phyloP scores from a whole-genome alignment of 2,329 filamentous ascomycete genomes.

The Daldinia eschscholtzii region DNA sequence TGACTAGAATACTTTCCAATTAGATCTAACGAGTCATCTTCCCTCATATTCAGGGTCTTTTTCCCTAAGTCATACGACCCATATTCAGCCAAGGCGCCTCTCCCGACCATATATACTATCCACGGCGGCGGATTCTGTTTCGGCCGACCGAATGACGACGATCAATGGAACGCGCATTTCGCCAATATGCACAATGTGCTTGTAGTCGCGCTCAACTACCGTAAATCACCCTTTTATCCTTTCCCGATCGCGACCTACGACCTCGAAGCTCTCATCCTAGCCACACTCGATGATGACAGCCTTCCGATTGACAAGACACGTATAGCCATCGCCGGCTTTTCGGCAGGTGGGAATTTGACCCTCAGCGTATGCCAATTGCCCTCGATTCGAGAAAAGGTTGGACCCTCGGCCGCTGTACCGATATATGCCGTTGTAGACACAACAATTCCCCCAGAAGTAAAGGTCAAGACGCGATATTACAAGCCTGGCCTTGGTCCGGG shows the following conservation, averaged over 20 bases:
- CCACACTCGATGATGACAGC: conserved; percentile 55
- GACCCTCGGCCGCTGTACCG: conserved; percentile 50
- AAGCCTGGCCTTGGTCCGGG: conserved; percentile 51
- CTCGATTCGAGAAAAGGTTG: conserved; percentile 53
- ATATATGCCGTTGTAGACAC: conserved; percentile 60
- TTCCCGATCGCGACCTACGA: conserved; percentile 59
- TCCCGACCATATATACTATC: conserved; percentile 58
- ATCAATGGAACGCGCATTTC: conserved; percentile 56
- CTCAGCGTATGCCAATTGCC: conserved; percentile 56
- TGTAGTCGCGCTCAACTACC: conserved; percentile 61
- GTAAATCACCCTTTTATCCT: conserved; percentile 55
- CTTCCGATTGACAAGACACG: conserved; percentile 58
- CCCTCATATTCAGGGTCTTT: conserved; percentile 50
- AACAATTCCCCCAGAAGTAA: conserved; percentile 49
- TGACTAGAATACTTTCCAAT: neutral
- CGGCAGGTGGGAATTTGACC: conserved; percentile 59
- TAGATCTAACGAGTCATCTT: conserved; percentile 17
- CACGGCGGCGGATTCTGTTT: conserved; percentile 61
- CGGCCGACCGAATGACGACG: conserved; percentile 55
- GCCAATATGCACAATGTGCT: conserved; percentile 55
- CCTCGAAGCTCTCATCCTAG: conserved; percentile 55
- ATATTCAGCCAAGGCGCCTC: conserved; percentile 40
- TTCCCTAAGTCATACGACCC: conserved; percentile 51
- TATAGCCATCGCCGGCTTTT: conserved; percentile 60
- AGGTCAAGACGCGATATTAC: conserved; percentile 53